Base-by-base conservation (phyloP, 23 red algal species). In the Chondrus crispus region DNA sequence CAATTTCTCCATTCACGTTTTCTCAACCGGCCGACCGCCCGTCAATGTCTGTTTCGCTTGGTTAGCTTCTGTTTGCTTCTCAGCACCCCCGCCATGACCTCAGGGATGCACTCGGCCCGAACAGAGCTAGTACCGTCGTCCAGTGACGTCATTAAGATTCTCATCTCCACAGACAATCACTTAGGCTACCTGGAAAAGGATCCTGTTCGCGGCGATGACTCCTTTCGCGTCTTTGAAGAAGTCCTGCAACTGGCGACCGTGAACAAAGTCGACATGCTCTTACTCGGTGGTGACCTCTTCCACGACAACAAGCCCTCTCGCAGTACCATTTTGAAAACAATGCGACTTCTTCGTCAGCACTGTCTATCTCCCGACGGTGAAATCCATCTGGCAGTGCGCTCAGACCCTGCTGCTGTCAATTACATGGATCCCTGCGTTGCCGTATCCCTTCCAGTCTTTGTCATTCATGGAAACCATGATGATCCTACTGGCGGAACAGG, bases 401-500 rank as follows among this genome's bases (percentile, higher is more conserved):
- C 66, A 24, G 70, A 93, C 40, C 80, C 33, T 29, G 44, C 84
- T 10, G 18, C 68, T n/a, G 84, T 98, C 32, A 98, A 98, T 48
- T 98, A 85, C 75, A 74, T 98, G 91, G 72, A 92, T 55, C 85
- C 95, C 2, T 88, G 72, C 9, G 40, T 94, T 29, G 77, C 80
- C 20, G 91, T 95, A 19, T 78, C 88, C 13, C 83, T 95, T n/a
- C 96, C 96, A 2, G 85, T 98, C 16, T 98, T 98, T 81, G 81
- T 87, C 16, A 95, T 98, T 20, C 96, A 98, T 80, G 96, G 96
- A 3, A 98, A 98, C 84, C 96, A 98, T 80, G 96, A 98, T 81
- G 96, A 98, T 76, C 96, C 96, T 32, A 90, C 92, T 46, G 93
- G 82, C 53, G 79, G 81, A 43, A 53, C 70, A 12, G 93, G 93